Evolutionary conservation across 495 filamentous ascomycete species (phyloP), one percentile per base, ranked within the genome.

Genomic region (Glutinoglossum americanum): DNA sequence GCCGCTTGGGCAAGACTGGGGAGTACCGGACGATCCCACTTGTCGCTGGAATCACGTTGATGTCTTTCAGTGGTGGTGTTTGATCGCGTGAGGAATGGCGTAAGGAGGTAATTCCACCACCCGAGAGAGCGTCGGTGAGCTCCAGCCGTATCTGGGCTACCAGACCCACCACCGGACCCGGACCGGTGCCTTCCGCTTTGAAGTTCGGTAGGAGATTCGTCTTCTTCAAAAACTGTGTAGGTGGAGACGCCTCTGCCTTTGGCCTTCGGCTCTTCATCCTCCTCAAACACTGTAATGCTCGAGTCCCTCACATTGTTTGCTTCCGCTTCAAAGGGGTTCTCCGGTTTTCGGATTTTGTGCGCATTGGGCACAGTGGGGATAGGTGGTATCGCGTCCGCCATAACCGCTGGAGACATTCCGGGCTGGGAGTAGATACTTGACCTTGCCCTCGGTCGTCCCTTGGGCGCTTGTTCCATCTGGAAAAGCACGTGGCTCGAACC

Each of bases 91-190:
- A 80, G 63, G 57, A 94, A 82, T 0, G 89, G 89, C 0, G 87
- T 88, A 1, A 82, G 81, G 45, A 94, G 76, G 59, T 83, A 76
- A 60, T 85, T 89, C 89, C 89, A 95, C 89, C 89, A 95, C 11
- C 87, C 87, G 37, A 78, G 75, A 3, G 86, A 87, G 37, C 76
- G 71, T 11, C 76, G 74, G 48, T 79, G 75, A 41, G 76, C 76
- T 6, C 69, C 64, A 41, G 76, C 66, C 11, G 72, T 75, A 37
- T 70, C 65, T 45, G 53, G 58, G 55, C 61, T 62, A n/a, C n/a
- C n/a, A n/a, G n/a, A n/a, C n/a, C n/a, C 19, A 13, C 23, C 0
- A 33, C 26, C 21, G 9, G 10, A 23, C 10, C 54, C 21, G 26
- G 54, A 30, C 26, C 11, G 21, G 26, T 37, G 8, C 37, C 25